Conservation (phyloP, 495 filamentous ascomycete genomes). For the Daldinia concentrica region DNA sequence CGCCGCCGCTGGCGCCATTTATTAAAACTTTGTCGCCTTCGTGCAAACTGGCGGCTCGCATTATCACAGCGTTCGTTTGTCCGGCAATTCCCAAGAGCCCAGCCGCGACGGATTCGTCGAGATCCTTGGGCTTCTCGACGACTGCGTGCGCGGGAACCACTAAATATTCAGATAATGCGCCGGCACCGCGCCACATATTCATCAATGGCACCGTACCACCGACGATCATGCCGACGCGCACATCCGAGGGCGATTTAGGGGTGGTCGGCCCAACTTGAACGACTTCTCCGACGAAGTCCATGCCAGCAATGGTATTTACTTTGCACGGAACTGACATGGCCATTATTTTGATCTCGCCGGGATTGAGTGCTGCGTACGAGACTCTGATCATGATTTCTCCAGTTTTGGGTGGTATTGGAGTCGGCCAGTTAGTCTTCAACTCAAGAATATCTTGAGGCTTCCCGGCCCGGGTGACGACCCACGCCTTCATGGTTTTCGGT, state of each 20-base stretch:
- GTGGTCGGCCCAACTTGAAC: neutral
- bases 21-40: neutral
- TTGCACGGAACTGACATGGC: conserved; percentile 10
- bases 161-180: conserved; percentile 33
- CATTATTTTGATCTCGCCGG: conserved; percentile 37
- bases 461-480: neutral
- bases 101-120: conserved; percentile 28
- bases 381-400: conserved; percentile 36
- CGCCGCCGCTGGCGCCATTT: conserved; percentile 17
- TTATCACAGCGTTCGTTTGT: conserved; percentile 22
- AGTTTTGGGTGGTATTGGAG: conserved; percentile 25
- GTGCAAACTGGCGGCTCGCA: neutral
- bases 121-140: conserved; percentile 27
- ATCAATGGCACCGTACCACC: neutral
- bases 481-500: neutral
- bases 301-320: neutral
- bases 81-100: conserved; percentile 38
- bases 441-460: neutral
- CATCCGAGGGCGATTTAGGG: neutral
- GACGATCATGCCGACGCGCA: neutral
- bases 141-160: conserved; percentile 32
- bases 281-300: neutral
- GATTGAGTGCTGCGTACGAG: conserved; percentile 37
- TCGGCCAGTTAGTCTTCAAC: conserved; percentile 29
- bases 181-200: conserved; percentile 22